Percentiles rank a stretch among this genome's conserved stretches.
Evolutionary conservation across 345 rosid genomes (phyloP).

Genomic region (Moricandia arvensis): DNA sequence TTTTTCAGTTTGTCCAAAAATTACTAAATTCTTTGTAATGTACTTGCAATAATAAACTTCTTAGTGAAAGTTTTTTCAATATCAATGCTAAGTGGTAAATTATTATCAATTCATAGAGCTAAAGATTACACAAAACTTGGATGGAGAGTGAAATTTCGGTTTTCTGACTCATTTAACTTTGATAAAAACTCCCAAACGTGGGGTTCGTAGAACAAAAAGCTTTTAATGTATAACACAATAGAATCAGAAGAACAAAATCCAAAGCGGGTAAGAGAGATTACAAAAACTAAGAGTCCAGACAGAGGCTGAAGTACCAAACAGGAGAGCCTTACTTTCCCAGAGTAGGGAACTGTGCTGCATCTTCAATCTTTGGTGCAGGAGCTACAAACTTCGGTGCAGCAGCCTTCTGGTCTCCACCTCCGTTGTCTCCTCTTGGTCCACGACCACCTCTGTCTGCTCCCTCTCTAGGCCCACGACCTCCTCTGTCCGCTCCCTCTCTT

Average conservation of each 20-base stretch:
- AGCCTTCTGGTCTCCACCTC: not conserved
- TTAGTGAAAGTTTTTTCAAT: constrained; percentile 4
- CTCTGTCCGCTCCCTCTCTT: constrained; percentile 1
- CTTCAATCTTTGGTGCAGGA: constrained; percentile 60
- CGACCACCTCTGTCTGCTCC: constrained; percentile 15
- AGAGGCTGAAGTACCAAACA: constrained; percentile 1
- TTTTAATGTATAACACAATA: constrained; percentile 19
- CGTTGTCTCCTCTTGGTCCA: not conserved
- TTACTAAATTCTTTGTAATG: constrained; percentile 35
- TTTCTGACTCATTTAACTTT: not conserved
- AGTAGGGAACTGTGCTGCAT: constrained; percentile 69
- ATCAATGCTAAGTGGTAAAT: not conserved
- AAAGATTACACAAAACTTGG: not conserved
- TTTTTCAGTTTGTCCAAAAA: constrained; percentile 18
- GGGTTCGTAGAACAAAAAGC: constrained; percentile 27
- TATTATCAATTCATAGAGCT: not conserved
- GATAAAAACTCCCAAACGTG: constrained; percentile 6
- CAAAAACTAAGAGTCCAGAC: constrained; percentile 14
- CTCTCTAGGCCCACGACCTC: not conserved
- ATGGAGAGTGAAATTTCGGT: not conserved
- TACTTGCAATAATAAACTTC: constrained; percentile 19
- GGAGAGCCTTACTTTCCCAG: constrained; percentile 42
- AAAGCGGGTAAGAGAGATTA: constrained; percentile 13
- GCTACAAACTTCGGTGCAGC: not conserved
- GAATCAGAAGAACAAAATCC: constrained; percentile 25